A percentile compares a stretch with the other conserved stretches of the same genome.
These are phyloP conservation scores for Talaromyces trachyspermus DNA, from an alignment of 495 filamentous ascomycete species.

Conservation along the genomic window DNA sequence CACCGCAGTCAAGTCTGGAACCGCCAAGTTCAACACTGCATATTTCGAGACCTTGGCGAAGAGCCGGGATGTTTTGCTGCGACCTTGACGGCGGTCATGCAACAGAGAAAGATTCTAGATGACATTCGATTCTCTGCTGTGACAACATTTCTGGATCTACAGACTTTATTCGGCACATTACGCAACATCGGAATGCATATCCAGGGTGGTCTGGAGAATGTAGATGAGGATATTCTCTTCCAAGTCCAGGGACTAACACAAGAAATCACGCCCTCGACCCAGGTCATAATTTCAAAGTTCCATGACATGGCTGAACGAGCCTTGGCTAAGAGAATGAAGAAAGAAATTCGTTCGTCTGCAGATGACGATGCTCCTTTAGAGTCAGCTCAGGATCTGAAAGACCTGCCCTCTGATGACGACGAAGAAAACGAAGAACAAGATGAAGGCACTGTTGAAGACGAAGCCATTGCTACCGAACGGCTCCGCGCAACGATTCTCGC, in stretches of 20 bases:
- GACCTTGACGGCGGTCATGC: conserved; percentile 59
- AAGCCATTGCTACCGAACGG: conserved; percentile 42
- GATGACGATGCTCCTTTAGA: conserved; percentile 54
- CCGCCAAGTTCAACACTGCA: conserved; percentile 43
- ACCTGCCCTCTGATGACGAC: conserved; percentile 34
- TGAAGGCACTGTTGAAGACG: conserved; percentile 45
- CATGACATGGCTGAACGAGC: conserved; percentile 67
- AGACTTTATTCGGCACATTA: conserved; percentile 70
- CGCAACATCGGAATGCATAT: conserved; percentile 37
- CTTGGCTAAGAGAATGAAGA: conserved; percentile 61
- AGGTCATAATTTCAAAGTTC: conserved; percentile 59
- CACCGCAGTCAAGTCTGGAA: conserved; percentile 29
- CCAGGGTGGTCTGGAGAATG: conserved; percentile 23
- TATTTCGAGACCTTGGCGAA: conserved; percentile 39
- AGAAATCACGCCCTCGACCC: conserved; percentile 50
- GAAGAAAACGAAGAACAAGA: conserved; percentile 54
- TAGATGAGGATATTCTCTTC: conserved; percentile 40
- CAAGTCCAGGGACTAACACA: conserved; percentile 56
- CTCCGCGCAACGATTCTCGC: conserved; percentile 57
- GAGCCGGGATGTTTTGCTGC: conserved; percentile 40
- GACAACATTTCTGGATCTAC: conserved; percentile 68
- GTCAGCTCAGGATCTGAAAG: conserved; percentile 35
- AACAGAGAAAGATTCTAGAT: conserved; percentile 51
- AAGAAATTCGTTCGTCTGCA: conserved; percentile 53
- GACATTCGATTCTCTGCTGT: conserved; percentile 68